These are phyloP conservation scores for Malus asiatica DNA, from an alignment of 306 rosid species.

Conservation along the genomic window DNA sequence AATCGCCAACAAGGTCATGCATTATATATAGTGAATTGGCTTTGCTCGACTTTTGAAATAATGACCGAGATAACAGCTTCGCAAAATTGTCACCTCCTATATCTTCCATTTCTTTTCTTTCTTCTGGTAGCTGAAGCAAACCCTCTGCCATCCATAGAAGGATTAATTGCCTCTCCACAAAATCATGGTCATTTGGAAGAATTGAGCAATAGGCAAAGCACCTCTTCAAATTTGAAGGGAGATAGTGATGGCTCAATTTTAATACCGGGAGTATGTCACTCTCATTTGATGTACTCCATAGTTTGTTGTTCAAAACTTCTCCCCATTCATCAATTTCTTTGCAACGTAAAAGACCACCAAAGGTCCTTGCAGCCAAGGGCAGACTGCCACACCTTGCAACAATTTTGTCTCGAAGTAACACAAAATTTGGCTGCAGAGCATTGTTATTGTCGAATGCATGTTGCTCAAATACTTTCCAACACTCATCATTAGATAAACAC, in stretches of 20 bases:
- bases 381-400: constrained; percentile 16
- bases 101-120: constrained; percentile 4
- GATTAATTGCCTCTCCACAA: constrained; percentile 3
- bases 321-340: constrained; percentile 6
- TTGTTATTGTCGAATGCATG: background rate
- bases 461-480: constrained; percentile 11
- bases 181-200: constrained; percentile 13
- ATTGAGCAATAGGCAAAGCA: constrained; percentile 36
- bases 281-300: constrained; percentile 8
- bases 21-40: background rate
- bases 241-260: constrained; percentile 16
- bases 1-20: constrained; percentile 40
- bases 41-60: constrained; percentile 9
- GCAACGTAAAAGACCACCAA: constrained; percentile 20
- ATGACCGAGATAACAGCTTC: constrained; percentile 18
- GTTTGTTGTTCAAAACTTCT: background rate
- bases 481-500: background rate
- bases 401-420: constrained; percentile 8
- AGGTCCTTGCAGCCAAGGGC: constrained; percentile 27
- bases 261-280: constrained; percentile 8
- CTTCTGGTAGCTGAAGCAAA: background rate
- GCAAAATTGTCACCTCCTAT: constrained; percentile 13
- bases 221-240: constrained; percentile 14
- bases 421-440: background rate
- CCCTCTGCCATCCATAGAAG: constrained; percentile 36